phyloP scores from a whole-genome alignment of 1,139 yeast species.

The Diutina scorzettiae region DNA sequence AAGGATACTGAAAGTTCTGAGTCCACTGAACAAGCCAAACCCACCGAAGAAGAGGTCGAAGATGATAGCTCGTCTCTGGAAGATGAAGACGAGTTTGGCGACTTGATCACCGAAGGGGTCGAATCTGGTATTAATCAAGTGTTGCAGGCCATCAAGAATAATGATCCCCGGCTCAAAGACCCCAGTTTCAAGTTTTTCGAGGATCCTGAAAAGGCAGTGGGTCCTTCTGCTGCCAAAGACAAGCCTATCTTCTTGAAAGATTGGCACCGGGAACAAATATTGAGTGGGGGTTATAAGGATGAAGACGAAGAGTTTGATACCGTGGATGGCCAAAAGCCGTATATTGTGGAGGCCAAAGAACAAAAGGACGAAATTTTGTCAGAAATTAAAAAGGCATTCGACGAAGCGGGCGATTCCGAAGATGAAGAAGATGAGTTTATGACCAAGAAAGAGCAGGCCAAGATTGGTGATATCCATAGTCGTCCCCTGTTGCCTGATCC shows the following conservation, averaged over 20 bases:
- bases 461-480: constrained; percentile 4
- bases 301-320: constrained; percentile 39
- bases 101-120: constrained; percentile 72
- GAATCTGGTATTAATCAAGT: constrained; percentile 72
- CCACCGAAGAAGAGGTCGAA: constrained; percentile 11
- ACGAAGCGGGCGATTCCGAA: constrained; percentile 30
- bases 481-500: constrained; percentile 53
- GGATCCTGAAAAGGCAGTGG: constrained; percentile 32
- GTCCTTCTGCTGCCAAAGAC: constrained; percentile 20
- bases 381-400: constrained; percentile 63
- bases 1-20: background rate
- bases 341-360: constrained; percentile 61
- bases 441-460: constrained; percentile 37
- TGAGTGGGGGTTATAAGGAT: constrained; percentile 46
- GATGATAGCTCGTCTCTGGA: constrained; percentile 28
- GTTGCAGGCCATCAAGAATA: constrained; percentile 51
- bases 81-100: constrained; percentile 91
- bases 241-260: constrained; percentile 87
- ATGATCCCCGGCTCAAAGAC: constrained; percentile 56
- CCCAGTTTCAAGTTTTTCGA: constrained; percentile 61
- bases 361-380: constrained; percentile 59
- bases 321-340: constrained; percentile 51
- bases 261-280: constrained; percentile 73
- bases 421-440: constrained; percentile 37
- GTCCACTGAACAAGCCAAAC: too few species aligned